Conservation (phyloP, 2,329 filamentous ascomycete species). For the Cercospora canescens region DNA sequence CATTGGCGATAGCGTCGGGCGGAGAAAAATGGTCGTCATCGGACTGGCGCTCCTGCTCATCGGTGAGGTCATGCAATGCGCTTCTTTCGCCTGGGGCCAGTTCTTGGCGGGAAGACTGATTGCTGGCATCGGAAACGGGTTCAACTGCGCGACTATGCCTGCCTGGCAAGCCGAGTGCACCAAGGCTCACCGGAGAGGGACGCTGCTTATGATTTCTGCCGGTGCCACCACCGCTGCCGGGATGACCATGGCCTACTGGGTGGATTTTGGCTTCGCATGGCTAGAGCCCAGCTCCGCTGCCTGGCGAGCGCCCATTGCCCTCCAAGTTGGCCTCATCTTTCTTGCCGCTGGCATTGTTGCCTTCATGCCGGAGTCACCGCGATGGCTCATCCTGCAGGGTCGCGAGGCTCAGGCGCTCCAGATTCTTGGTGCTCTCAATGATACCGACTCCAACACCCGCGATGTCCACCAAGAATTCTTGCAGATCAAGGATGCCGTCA, state of each 20-base stretch:
- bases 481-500: slow-evolving; percentile 55
- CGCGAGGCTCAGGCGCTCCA: slow-evolving; percentile 53
- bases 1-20: slow-evolving; percentile 59
- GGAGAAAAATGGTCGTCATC: slow-evolving; percentile 58
- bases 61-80: slow-evolving; percentile 60
- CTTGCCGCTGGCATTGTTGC: slow-evolving; percentile 25
- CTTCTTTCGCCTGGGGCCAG: slow-evolving; percentile 47
- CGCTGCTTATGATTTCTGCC: slow-evolving; percentile 50
- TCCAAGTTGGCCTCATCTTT: slow-evolving; percentile 34
- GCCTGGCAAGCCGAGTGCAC: slow-evolving; percentile 51
- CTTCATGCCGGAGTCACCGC: slow-evolving; percentile 36
- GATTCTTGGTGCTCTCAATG: slow-evolving; percentile 49
- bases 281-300: slow-evolving; percentile 32
- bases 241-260: slow-evolving; percentile 45
- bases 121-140: slow-evolving; percentile 49
- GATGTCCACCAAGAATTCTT: slow-evolving; percentile 50
- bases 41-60: slow-evolving; percentile 60
- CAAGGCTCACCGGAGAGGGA: slow-evolving; percentile 48
- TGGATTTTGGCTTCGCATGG: slow-evolving; percentile 35
- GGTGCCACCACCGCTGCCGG: slow-evolving; percentile 49
- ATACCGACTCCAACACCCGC: slow-evolving; percentile 47
- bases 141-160: slow-evolving; percentile 45
- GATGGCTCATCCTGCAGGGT: slow-evolving; percentile 57
- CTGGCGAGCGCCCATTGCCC: slow-evolving; percentile 36
- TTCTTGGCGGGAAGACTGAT: slow-evolving; percentile 53